phyloP scores from a whole-genome alignment of 1,139 yeast genomes.

The Hansenula sp. region DNA sequence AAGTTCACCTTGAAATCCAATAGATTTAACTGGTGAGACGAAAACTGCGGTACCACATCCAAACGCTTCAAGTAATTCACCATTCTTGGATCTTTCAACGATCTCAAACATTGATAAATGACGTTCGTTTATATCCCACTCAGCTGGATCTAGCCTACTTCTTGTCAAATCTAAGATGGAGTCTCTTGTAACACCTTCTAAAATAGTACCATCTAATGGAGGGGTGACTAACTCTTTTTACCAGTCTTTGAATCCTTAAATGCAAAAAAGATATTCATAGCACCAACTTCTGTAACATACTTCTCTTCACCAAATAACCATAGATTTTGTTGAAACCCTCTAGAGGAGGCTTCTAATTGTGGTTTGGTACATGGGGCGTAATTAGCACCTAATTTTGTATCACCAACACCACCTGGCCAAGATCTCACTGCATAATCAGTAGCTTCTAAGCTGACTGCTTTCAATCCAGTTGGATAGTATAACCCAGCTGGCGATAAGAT shows the following conservation, averaged over 20 bases:
- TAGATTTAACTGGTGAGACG: slow-evolving; percentile 86
- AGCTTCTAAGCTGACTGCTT: slow-evolving; percentile 90
- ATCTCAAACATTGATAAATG: slow-evolving; percentile 79
- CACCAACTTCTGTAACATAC: slow-evolving; percentile 91
- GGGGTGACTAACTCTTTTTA: slow-evolving; percentile 90
- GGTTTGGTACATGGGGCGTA: slow-evolving; percentile 95
- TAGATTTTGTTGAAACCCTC: slow-evolving; percentile 92
- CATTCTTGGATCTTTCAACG: slow-evolving; percentile 67
- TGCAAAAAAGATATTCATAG: slow-evolving; percentile 92
- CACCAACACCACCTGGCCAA: slow-evolving; percentile 99
- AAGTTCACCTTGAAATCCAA: slow-evolving; percentile 71
- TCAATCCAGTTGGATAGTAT: slow-evolving; percentile 83
- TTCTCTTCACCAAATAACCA: slow-evolving; percentile 96
- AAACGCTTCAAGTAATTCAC: slow-evolving; percentile 88
- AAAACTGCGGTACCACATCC: slow-evolving; percentile 98
- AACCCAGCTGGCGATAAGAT: slow-evolving; percentile 97
- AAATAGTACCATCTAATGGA: slow-evolving; percentile 93
- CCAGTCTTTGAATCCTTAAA: slow-evolving; percentile 68
- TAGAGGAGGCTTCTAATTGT: slow-evolving; percentile 78
- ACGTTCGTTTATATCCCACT: slow-evolving; percentile 84
- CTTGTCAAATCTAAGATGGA: slow-evolving; percentile 75
- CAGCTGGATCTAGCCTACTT: slow-evolving; percentile 62
- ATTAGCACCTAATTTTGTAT: slow-evolving; percentile 94
- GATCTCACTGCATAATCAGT: slow-evolving; percentile 95
- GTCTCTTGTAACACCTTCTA: slow-evolving; percentile 96